A percentile compares a stretch with the other conserved stretches of the same genome.
Conservation (phyloP, 2,329 filamentous ascomycete species). For the Diaporthe capsici region DNA sequence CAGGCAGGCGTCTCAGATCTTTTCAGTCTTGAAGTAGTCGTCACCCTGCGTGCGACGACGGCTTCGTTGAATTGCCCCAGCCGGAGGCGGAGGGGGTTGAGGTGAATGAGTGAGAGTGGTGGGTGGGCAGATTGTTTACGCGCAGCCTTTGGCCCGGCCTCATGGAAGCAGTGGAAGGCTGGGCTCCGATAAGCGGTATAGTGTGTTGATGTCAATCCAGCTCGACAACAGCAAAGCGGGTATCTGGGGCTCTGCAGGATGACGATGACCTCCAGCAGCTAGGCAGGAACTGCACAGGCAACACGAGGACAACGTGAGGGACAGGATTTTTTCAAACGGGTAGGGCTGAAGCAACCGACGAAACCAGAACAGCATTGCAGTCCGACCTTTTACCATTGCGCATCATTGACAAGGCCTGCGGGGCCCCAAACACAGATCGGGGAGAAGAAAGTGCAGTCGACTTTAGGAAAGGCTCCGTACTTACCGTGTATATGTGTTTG, state of each 20-base stretch:
- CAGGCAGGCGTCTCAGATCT: slow-evolving; percentile 74
- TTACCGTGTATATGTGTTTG: neutral
- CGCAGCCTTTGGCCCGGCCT: slow-evolving; percentile 72
- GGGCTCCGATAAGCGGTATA: slow-evolving; percentile 68
- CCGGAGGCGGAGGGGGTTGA: neutral
- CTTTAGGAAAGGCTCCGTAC: slow-evolving; percentile 20
- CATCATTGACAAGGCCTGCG: slow-evolving; percentile 57
- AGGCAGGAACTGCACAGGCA: slow-evolving; percentile 33
- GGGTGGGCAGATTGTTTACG: slow-evolving; percentile 57
- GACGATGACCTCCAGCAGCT: slow-evolving; percentile 28
- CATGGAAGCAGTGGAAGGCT: slow-evolving; percentile 59
- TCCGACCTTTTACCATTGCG: slow-evolving; percentile 65
- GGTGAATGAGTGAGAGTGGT: slow-evolving; percentile 3
- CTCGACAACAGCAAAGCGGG: slow-evolving; percentile 40
- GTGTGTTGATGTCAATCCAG: slow-evolving; percentile 42
- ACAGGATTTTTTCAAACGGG: slow-evolving; percentile 43
- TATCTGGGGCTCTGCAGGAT: slow-evolving; percentile 42
- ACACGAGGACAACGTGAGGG: slow-evolving; percentile 38
- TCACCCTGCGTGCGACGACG: slow-evolving; percentile 66
- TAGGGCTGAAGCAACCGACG: slow-evolving; percentile 46
- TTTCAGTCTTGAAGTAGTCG: slow-evolving; percentile 75
- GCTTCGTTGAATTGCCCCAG: slow-evolving; percentile 56
- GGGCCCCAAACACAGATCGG: neutral
- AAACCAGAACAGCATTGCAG: slow-evolving; percentile 57
- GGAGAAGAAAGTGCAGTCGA: slow-evolving; percentile 15